A percentile compares a stretch with the other conserved stretches of the same genome.
Conservation (phyloP, 2,329 filamentous ascomycete genomes). For the Aspergillus japonicus region DNA sequence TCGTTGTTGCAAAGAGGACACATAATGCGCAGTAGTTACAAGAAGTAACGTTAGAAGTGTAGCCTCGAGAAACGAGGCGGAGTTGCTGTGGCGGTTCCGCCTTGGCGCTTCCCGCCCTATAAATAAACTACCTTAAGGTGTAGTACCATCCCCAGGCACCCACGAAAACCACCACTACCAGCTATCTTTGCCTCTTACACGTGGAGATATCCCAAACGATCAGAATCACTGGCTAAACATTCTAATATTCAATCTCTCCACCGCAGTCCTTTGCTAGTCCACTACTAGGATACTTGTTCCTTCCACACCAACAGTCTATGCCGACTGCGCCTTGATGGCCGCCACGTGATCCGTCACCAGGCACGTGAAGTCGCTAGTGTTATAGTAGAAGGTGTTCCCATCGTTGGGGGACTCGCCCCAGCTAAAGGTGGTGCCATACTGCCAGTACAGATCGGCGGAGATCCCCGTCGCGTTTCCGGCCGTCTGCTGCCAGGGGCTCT, state of each 20-base stretch:
- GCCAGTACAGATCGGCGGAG: conserved; percentile 42
- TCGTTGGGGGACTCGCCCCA: conserved; percentile 31
- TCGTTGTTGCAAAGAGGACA: neutral
- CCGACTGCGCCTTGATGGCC: conserved; percentile 9
- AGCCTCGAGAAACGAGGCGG: neutral
- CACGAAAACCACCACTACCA: neutral
- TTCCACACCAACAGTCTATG: neutral
- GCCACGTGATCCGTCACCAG: conserved; percentile 34
- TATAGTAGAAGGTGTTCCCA: conserved; percentile 35
- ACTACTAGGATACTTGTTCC: too few species aligned
- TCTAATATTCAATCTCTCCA: neutral
- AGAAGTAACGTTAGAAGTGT: neutral
- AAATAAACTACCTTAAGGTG: neutral
- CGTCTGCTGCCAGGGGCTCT: conserved; percentile 38
- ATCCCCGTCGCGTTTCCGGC: conserved; percentile 34
- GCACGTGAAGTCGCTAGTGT: conserved; percentile 30
- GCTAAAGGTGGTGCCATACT: conserved; percentile 35
- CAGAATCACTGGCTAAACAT: too few species aligned
- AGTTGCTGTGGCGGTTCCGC: neutral
- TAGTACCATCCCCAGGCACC: neutral
- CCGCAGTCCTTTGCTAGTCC: neutral
- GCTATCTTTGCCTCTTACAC: too few species aligned
- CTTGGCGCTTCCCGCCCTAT: neutral
- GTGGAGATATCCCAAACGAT: too few species aligned
- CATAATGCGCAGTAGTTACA: too few species aligned